A percentile compares a stretch with the other conserved stretches of the same genome.
phyloP scores from a whole-genome alignment of 2,329 filamentous ascomycete genomes.

The Paracamarosporium sp. region DNA sequence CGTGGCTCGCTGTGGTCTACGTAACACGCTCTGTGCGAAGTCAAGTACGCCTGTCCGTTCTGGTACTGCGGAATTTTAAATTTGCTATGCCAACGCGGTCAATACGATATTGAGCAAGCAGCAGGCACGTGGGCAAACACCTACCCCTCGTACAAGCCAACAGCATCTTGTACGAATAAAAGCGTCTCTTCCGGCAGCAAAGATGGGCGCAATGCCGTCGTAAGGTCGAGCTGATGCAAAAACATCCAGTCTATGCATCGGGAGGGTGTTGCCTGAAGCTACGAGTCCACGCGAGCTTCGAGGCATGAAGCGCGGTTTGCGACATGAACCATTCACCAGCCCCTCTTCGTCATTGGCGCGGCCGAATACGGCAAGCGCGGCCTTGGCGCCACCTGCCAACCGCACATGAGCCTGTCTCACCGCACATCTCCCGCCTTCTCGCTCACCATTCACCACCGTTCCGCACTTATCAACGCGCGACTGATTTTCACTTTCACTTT shows the following conservation, averaged over 20 bases:
- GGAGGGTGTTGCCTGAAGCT: not conserved
- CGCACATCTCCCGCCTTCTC: constrained; percentile 22
- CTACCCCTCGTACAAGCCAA: constrained; percentile 97
- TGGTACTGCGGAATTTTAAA: constrained; percentile 94
- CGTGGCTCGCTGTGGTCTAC: constrained; percentile 88
- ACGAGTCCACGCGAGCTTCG: not conserved
- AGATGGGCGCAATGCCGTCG: constrained; percentile 90
- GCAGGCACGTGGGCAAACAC: constrained; percentile 39
- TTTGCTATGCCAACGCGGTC: constrained; percentile 65
- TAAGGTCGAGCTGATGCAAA: constrained; percentile 93
- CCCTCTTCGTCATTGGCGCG: constrained; percentile 28
- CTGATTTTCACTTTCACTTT: not conserved
- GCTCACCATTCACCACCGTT: constrained; percentile 8
- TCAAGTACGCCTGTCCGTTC: constrained; percentile 95
- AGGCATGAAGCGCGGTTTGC: not conserved
- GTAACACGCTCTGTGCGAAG: constrained; percentile 94
- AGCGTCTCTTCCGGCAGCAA: constrained; percentile 93
- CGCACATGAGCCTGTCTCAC: constrained; percentile 14
- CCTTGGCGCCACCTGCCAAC: constrained; percentile 7
- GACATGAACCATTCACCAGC: not conserved
- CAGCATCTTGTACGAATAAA: constrained; percentile 95
- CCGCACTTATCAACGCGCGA: not conserved
- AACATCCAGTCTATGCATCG: constrained; percentile 76
- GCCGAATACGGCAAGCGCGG: constrained; percentile 11
- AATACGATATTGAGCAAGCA: constrained; percentile 13